Evolutionary conservation across 352 stramenopile genomes (phyloP).

Genomic region (Phytopythium boreale): DNA sequence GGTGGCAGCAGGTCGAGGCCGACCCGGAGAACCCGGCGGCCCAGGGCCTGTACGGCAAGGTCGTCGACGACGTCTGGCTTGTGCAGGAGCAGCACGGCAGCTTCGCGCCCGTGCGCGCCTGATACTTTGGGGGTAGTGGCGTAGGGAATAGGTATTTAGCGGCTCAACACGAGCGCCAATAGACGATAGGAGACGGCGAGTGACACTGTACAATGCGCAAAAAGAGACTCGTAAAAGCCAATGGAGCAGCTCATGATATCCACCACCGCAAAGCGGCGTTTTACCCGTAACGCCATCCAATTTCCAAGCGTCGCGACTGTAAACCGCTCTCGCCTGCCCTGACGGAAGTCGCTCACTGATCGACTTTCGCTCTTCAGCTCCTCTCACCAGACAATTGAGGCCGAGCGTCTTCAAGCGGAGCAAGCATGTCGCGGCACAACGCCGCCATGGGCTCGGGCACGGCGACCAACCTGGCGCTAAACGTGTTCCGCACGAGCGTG

Average conservation of each 20-base stretch:
- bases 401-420: background rate
- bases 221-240: background rate
- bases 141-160: constrained; percentile 2
- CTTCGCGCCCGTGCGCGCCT: constrained; percentile 32
- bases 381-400: background rate
- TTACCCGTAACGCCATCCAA: background rate
- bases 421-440: background rate
- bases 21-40: constrained; percentile 75
- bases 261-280: background rate
- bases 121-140: background rate
- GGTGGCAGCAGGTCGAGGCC: constrained; percentile 86
- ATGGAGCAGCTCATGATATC: background rate
- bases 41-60: constrained; percentile 69
- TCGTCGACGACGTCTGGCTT: constrained; percentile 89
- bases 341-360: background rate
- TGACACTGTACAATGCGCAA: background rate
- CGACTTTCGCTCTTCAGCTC: background rate
- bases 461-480: constrained; percentile 32
- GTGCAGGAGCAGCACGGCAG: constrained; percentile 89
- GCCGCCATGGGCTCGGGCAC: constrained; percentile 15
- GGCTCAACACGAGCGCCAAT: background rate
- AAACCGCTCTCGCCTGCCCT: background rate
- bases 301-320: background rate
- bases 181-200: background rate
- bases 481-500: constrained; percentile 28